Evolutionary conservation across 495 filamentous ascomycete species (phyloP).

Genomic region (Xylaria flabelliformis): DNA sequence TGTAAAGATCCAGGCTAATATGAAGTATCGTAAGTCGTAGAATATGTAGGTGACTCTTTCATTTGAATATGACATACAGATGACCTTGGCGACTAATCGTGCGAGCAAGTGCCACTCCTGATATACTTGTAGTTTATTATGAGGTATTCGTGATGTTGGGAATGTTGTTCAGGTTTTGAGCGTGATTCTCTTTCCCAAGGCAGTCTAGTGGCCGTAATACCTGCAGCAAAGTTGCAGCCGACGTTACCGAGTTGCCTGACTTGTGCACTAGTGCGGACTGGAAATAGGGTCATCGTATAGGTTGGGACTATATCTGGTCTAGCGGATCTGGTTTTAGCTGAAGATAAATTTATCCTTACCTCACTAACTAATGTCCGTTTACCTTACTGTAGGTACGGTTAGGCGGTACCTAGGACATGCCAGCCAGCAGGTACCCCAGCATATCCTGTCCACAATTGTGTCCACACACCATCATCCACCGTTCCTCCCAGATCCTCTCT

Average conservation of each 20-base stretch:
- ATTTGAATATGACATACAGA: background rate
- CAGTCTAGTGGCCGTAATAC: background rate
- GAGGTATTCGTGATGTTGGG: conserved; percentile 3
- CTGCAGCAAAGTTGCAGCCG: background rate
- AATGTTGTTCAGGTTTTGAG: background rate
- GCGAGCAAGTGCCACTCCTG: background rate
- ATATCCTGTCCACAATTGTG: background rate
- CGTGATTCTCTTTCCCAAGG: background rate
- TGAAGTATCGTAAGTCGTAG: background rate
- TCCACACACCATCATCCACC: conserved; percentile 21
- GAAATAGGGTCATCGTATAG: conserved; percentile 7
- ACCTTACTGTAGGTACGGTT: too few species aligned
- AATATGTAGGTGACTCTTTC: background rate
- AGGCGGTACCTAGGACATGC: too few species aligned
- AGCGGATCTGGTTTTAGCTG: conserved; percentile 16
- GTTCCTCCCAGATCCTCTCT: conserved; percentile 5
- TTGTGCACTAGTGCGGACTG: background rate
- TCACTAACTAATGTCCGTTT: too few species aligned
- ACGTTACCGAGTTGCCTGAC: background rate
- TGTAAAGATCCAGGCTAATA: background rate
- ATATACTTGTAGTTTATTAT: background rate
- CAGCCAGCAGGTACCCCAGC: too few species aligned
- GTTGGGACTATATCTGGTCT: background rate
- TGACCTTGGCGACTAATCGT: background rate
- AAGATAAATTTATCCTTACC: too few species aligned